Conservation (phyloP, 768 basidiomycete genomes). For the Amanita molliuscula region DNA sequence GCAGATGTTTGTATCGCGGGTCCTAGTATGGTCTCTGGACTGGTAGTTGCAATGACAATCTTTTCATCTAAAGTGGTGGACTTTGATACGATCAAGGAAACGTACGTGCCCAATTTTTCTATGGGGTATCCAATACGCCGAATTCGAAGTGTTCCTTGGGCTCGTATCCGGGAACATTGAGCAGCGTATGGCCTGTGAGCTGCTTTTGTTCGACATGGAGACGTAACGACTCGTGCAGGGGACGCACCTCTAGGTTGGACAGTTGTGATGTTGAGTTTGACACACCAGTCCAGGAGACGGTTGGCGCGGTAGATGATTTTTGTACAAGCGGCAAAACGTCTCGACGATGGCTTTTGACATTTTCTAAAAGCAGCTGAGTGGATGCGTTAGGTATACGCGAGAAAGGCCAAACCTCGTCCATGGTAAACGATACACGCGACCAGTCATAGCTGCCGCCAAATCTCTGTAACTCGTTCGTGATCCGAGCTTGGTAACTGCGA, state of each 20-base stretch:
- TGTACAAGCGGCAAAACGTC: conserved; percentile 83
- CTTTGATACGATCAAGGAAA: background rate
- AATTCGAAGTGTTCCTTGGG: conserved; percentile 95
- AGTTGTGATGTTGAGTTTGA: conserved; percentile 89
- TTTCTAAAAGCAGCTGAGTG: conserved; percentile 28
- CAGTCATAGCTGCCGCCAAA: conserved; percentile 94
- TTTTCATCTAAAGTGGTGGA: conserved; percentile 52
- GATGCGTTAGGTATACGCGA: background rate
- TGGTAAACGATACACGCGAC: conserved; percentile 91
- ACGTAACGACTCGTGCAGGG: background rate
- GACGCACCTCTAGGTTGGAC: conserved; percentile 85
- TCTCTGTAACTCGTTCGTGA: conserved; percentile 79
- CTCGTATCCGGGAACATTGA: conserved; percentile 92
- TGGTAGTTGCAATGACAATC: conserved; percentile 91
- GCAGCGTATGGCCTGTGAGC: conserved; percentile 70
- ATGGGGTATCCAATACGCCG: conserved; percentile 89
- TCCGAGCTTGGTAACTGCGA: conserved; percentile 77
- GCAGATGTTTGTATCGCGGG: conserved; percentile 87
- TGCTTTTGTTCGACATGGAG: conserved; percentile 76
- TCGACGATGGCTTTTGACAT: conserved; percentile 85
- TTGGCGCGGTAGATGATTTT: conserved; percentile 93
- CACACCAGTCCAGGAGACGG: conserved; percentile 97
- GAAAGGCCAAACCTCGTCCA: conserved; percentile 56
- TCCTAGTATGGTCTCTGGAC: conserved; percentile 99
- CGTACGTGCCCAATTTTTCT: conserved; percentile 61